These are phyloP conservation scores for Kwoniella newhampshirensis DNA, from an alignment of 768 basidiomycete genomes.

Conservation along the genomic window DNA sequence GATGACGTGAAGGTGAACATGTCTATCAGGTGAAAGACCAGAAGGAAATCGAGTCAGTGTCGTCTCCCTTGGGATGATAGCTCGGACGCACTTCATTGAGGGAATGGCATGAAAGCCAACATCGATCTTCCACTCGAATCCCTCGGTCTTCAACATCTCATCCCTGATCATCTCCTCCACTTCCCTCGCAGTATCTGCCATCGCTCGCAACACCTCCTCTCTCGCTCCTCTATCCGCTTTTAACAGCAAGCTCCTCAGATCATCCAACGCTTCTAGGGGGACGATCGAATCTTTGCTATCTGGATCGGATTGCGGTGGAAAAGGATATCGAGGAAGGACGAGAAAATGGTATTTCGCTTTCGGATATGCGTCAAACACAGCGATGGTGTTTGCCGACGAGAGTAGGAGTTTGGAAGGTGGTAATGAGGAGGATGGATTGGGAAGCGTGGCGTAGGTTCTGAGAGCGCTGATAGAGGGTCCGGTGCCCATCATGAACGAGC, in stretches of 20 bases:
- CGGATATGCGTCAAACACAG: slow-evolving; percentile 50
- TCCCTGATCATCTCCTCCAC: slow-evolving; percentile 66
- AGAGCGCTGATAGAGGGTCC: slow-evolving; percentile 23
- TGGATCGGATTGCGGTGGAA: slow-evolving; percentile 34
- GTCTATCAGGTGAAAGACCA: slow-evolving; percentile 22
- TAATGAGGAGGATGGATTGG: slow-evolving; percentile 21
- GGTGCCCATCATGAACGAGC: slow-evolving; percentile 5
- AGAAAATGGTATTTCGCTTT: slow-evolving; percentile 80
- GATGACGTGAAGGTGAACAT: slow-evolving; percentile 70
- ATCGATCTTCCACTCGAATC: slow-evolving; percentile 59
- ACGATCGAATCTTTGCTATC: slow-evolving; percentile 37
- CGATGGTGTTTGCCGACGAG: slow-evolving; percentile 28
- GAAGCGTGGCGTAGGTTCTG: slow-evolving; percentile 35
- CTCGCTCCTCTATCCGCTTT: slow-evolving; percentile 60
- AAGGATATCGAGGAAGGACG: slow-evolving; percentile 67
- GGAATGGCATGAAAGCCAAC: slow-evolving; percentile 81
- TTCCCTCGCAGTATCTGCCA: slow-evolving; percentile 63
- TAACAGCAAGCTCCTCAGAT: slow-evolving; percentile 62
- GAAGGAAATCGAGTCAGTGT: not conserved
- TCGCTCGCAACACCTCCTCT: slow-evolving; percentile 59
- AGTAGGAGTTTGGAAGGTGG: slow-evolving; percentile 31
- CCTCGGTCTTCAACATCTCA: slow-evolving; percentile 67
- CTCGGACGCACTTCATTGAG: slow-evolving; percentile 76
- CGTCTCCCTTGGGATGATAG: not conserved
- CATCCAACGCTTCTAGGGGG: slow-evolving; percentile 57